A percentile compares a stretch with the other conserved stretches of the same genome.
phyloP scores from a whole-genome alignment of 1,284 basidiomycete species.

The Sparassis latifolia region DNA sequence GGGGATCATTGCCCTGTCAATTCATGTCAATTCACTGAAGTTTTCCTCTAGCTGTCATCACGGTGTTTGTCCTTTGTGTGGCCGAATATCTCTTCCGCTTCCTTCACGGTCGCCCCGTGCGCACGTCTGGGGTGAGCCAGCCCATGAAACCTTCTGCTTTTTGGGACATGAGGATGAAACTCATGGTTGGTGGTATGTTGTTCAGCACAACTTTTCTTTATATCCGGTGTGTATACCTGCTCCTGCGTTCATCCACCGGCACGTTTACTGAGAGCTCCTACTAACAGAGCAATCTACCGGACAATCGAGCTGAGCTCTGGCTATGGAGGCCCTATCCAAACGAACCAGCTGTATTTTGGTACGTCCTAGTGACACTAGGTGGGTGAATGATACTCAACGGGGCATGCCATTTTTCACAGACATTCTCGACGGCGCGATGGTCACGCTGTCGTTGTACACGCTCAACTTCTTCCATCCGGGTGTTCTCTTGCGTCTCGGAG shows the following conservation, averaged over 20 bases:
- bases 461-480: constrained; percentile 55
- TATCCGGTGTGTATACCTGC: constrained; percentile 28
- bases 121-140: constrained; percentile 4
- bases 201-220: constrained; percentile 34
- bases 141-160: constrained; percentile 11
- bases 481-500: constrained; percentile 7
- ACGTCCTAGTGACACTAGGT: constrained; percentile 2
- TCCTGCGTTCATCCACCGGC: neutral
- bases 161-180: constrained; percentile 24
- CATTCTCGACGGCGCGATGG: constrained; percentile 58
- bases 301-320: constrained; percentile 49
- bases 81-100: constrained; percentile 44
- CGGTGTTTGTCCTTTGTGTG: constrained; percentile 33
- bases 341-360: constrained; percentile 52
- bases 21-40: neutral
- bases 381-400: neutral
- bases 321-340: constrained; percentile 46
- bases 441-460: constrained; percentile 48
- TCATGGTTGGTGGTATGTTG: constrained; percentile 30
- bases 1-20: constrained; percentile 6
- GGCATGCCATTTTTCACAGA: constrained; percentile 25
- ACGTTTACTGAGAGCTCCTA: neutral
- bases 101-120: constrained; percentile 32
- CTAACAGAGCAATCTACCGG: constrained; percentile 38
- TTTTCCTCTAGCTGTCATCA: constrained; percentile 31